These are phyloP conservation scores for Trichoderma arundinaceum DNA, from an alignment of 2,329 filamentous ascomycete genomes.

Conservation along the genomic window DNA sequence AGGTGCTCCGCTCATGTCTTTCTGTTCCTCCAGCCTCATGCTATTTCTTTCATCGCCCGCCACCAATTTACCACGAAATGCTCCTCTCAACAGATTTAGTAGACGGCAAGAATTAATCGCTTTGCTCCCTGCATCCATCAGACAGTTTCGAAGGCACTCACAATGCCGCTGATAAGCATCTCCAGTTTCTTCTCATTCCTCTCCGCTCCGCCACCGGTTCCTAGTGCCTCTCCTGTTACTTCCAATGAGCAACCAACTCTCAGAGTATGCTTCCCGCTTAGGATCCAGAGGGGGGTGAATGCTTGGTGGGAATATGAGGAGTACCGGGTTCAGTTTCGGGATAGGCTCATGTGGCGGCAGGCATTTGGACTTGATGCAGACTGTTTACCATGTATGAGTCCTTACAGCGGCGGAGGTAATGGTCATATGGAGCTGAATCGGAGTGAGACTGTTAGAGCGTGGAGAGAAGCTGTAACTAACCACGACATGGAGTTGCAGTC, in stretches of 20 bases:
- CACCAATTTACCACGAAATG: neutral
- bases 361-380: neutral
- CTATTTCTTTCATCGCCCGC: neutral
- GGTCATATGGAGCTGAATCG: neutral
- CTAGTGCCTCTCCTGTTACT: neutral
- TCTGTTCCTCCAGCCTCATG: neutral
- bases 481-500: neutral
- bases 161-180: neutral
- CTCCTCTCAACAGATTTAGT: neutral
- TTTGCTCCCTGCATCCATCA: neutral
- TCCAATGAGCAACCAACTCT: neutral
- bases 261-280: constrained; percentile 22
- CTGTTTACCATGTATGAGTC: neutral
- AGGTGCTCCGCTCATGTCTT: neutral
- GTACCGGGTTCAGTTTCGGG: constrained; percentile 28
- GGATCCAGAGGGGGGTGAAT: neutral
- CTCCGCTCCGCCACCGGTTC: neutral
- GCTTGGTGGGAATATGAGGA: constrained; percentile 21
- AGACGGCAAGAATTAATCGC: neutral
- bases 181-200: neutral
- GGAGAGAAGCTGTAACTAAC: neutral
- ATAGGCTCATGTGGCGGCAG: constrained; percentile 26
- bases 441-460: too few relatives aligned
- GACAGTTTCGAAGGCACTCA: neutral
- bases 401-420: neutral